These are phyloP conservation scores for Kwoniella shivajii DNA, from an alignment of 1,284 basidiomycete species.

Conservation along the genomic window DNA sequence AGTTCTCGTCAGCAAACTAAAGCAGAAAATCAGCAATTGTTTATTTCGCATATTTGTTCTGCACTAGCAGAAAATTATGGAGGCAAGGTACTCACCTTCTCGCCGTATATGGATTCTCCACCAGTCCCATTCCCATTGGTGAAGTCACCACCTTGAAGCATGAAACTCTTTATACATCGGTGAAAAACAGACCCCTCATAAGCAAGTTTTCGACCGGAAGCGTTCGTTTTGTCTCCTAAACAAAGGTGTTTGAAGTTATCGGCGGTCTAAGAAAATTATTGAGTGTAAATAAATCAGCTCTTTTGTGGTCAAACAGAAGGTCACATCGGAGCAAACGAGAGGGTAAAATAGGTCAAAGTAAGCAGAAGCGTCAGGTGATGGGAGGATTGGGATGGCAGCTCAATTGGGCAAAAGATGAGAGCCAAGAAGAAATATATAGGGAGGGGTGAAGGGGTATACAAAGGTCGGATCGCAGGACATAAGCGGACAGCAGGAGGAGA, in stretches of 20 bases:
- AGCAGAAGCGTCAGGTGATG: background rate
- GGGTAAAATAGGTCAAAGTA: background rate
- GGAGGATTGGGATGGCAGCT: no score
- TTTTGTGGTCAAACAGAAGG: no score
- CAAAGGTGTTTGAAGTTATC: constrained; percentile 90
- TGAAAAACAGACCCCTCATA: constrained; percentile 70
- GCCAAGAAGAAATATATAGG: no score
- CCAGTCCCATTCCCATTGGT: constrained; percentile 78
- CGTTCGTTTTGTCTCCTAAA: constrained; percentile 65
- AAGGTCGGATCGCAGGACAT: no score
- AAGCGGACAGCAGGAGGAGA: no score
- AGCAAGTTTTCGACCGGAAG: constrained; percentile 54
- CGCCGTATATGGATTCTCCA: constrained; percentile 88
- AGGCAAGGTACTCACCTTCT: constrained; percentile 56
- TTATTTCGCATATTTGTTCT: background rate
- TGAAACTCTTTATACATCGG: constrained; percentile 72
- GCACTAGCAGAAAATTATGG: background rate
- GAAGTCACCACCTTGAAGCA: constrained; percentile 67
- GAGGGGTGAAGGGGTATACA: no score
- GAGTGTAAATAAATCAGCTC: no score
- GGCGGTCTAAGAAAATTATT: constrained; percentile 63
- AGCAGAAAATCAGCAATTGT: background rate
- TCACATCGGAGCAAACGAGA: no score
- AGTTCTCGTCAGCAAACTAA: constrained; percentile 73
- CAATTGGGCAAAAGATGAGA: no score